A percentile compares a stretch with the other conserved stretches of the same genome.
These are phyloP conservation scores for Luzula sylvatica DNA, from an alignment of 176 grass and related monocot species.

Conservation along the genomic window DNA sequence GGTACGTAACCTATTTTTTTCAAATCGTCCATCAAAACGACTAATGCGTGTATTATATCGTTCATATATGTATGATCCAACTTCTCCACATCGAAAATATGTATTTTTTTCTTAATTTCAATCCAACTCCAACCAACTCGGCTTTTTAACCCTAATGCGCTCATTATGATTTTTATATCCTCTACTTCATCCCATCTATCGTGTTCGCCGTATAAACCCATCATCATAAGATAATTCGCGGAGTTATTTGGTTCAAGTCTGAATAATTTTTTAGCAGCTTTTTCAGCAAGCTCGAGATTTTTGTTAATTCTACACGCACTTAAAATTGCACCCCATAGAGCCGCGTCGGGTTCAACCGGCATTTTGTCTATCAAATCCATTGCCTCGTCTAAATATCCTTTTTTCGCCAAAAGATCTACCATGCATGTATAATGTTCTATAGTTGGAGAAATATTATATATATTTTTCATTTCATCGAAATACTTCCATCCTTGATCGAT, in stretches of 20 bases:
- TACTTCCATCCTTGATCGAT: conserved; percentile 64
- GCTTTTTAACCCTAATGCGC: conserved; percentile 36
- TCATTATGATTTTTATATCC: conserved; percentile 60
- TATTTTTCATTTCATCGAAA: conserved; percentile 55
- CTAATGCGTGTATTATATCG: conserved; percentile 53
- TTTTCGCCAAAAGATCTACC: conserved; percentile 68
- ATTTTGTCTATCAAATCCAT: conserved; percentile 51
- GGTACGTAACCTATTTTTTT: conserved; percentile 52
- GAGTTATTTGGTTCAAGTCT: conserved; percentile 63
- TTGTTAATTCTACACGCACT: conserved; percentile 41
- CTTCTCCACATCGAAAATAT: conserved; percentile 59
- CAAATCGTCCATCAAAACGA: conserved; percentile 28
- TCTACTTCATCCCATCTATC: conserved; percentile 71
- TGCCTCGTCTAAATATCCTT: conserved; percentile 73
- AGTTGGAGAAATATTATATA: conserved; percentile 38
- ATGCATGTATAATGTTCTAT: conserved; percentile 76
- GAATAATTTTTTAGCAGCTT: conserved; percentile 51
- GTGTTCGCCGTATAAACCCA: conserved; percentile 48
- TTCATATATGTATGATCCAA: conserved; percentile 38
- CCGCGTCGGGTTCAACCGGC: conserved; percentile 35
- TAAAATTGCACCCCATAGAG: conserved; percentile 67
- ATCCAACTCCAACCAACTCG: conserved; percentile 71
- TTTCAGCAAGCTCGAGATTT: conserved; percentile 53
- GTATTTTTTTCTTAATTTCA: conserved; percentile 40
- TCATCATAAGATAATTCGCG: conserved; percentile 75